A percentile compares a stretch with the other conserved stretches of the same genome.
Evolutionary conservation across 2,329 filamentous ascomycete species (phyloP).

Genomic region (Aspergillus latus): DNA sequence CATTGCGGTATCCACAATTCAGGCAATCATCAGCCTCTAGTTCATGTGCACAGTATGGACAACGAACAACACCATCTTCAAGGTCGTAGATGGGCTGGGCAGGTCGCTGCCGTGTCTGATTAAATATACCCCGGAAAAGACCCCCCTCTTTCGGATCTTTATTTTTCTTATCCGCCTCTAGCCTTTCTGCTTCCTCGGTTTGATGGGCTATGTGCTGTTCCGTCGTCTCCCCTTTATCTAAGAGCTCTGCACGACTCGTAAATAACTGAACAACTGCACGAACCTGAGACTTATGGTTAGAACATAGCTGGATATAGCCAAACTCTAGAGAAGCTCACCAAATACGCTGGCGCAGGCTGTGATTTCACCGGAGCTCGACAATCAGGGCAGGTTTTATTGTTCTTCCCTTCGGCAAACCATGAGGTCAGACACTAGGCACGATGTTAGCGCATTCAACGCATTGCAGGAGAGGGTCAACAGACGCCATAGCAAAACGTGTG

Average conservation of each 20-base stretch:
- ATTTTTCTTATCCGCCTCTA: slow-evolving; percentile 62
- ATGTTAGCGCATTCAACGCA: too few species aligned
- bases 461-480: too few species aligned
- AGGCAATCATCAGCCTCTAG: slow-evolving; percentile 57
- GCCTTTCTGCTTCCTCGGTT: slow-evolving; percentile 58
- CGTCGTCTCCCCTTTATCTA: slow-evolving; percentile 63
- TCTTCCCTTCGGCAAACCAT: slow-evolving; percentile 55
- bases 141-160: slow-evolving; percentile 52
- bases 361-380: slow-evolving; percentile 61
- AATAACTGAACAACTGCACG: slow-evolving; percentile 66
- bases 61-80: slow-evolving; percentile 62
- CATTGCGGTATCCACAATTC: slow-evolving; percentile 56
- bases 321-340: slow-evolving; percentile 46
- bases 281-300: slow-evolving; percentile 45
- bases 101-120: slow-evolving; percentile 25
- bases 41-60: slow-evolving; percentile 63
- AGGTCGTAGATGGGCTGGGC: slow-evolving; percentile 53
- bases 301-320: slow-evolving; percentile 1
- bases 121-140: slow-evolving; percentile 64
- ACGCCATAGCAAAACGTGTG: slow-evolving; percentile 69
- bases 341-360: slow-evolving; percentile 63
- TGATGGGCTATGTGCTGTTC: slow-evolving; percentile 60
- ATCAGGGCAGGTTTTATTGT: slow-evolving; percentile 67
- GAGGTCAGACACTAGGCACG: slow-evolving; percentile 49
- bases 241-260: slow-evolving; percentile 58